Conservation (phyloP, 805 yeast genomes). For the Wickerhamomyces pijperi region DNA sequence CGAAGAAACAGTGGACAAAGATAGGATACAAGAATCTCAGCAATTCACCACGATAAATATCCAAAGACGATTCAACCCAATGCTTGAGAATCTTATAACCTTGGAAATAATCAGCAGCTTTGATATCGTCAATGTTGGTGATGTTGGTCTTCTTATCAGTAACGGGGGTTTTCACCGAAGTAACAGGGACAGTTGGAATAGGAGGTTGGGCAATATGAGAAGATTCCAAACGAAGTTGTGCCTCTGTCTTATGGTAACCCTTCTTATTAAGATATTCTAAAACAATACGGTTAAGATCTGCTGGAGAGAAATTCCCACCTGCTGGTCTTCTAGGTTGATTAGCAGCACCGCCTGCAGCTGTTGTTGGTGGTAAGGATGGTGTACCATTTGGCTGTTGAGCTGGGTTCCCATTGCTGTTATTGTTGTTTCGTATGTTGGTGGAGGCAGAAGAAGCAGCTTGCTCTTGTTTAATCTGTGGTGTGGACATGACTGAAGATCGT, state of each 20-base stretch:
- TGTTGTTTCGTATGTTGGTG: not conserved
- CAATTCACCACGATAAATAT: conserved; percentile 82
- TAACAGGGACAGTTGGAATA: conserved; percentile 19
- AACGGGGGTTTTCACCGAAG: conserved; percentile 9
- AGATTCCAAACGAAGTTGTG: conserved; percentile 82
- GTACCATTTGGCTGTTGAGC: not conserved
- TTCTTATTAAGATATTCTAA: conserved; percentile 86
- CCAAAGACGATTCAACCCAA: conserved; percentile 89
- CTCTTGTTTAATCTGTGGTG: not conserved
- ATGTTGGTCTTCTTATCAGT: conserved; percentile 8
- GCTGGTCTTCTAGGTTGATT: conserved; percentile 11
- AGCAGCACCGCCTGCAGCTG: conserved; percentile 4
- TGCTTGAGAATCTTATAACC: conserved; percentile 73
- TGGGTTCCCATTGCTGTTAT: not conserved
- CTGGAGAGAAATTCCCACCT: conserved; percentile 50
- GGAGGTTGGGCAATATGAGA: conserved; percentile 46
- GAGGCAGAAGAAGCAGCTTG: no score
- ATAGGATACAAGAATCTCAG: conserved; percentile 79
- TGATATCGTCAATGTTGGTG: conserved; percentile 16
- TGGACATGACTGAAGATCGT: not conserved
- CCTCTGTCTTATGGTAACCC: conserved; percentile 91
- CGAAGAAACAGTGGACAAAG: conserved; percentile 82
- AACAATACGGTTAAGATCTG: conserved; percentile 85
- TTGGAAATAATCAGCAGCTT: conserved; percentile 60
- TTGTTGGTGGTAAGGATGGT: conserved; percentile 3